A percentile compares a stretch with the other conserved stretches of the same genome.
Conservation (phyloP, 164 flowering plant genomes). For the Kingdonia uniflora region DNA sequence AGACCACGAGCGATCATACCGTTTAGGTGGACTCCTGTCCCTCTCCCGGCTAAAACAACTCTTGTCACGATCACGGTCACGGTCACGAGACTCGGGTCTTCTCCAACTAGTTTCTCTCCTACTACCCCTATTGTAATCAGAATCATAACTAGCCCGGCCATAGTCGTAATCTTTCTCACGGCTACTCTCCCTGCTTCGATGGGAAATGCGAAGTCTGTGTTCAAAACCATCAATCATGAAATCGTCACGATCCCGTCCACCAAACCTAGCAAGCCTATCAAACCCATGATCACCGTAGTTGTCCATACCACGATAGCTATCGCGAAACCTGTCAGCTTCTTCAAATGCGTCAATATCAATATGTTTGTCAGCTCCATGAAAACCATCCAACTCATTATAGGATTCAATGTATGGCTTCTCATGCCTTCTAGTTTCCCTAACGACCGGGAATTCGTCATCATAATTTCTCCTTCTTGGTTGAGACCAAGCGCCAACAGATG, state of each 20-base stretch:
- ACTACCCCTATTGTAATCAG: conserved; percentile 72
- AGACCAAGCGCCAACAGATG: conserved; percentile 59
- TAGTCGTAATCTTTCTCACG: conserved; percentile 79
- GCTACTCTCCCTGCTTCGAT: conserved; percentile 60
- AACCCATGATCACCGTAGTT: conserved; percentile 39
- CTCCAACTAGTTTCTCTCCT: conserved; percentile 73
- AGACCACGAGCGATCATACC: conserved; percentile 64
- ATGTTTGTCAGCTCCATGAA: conserved; percentile 38
- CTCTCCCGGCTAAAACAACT: conserved; percentile 58
- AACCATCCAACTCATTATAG: conserved; percentile 43
- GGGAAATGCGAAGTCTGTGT: conserved; percentile 40
- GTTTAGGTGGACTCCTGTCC: conserved; percentile 63
- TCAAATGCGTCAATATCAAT: conserved; percentile 33
- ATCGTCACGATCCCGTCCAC: conserved; percentile 62
- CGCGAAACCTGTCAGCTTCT: conserved; percentile 47
- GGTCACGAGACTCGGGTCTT: conserved; percentile 60
- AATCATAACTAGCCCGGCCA: conserved; percentile 72
- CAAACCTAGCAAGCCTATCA: conserved; percentile 58
- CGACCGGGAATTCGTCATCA: conserved; percentile 65
- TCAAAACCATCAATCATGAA: conserved; percentile 65
- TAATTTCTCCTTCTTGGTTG: conserved; percentile 61
- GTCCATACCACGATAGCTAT: conserved; percentile 29
- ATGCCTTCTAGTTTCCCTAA: conserved; percentile 61
- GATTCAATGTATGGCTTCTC: conserved; percentile 58
- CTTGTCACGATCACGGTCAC: conserved; percentile 54